Evolutionary conservation across 2,329 filamentous ascomycete genomes (phyloP), one percentile per base, ranked within the genome.

Genomic region (Pestalotiopsis sp.): DNA sequence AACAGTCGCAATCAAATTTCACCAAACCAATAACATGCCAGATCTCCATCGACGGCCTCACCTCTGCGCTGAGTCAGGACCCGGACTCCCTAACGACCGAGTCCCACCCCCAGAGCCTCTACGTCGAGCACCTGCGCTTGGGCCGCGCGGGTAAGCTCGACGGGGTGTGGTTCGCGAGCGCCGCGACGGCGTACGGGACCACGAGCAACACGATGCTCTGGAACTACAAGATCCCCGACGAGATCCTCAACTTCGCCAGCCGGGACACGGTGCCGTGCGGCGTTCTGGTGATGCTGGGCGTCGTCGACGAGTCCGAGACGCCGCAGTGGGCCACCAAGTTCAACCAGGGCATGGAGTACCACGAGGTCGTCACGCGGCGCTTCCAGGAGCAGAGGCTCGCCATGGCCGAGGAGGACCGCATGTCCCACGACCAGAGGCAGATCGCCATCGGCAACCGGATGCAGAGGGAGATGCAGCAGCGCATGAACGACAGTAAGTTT

Each of bases 151-250:
- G 67, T 24, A 77, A 71, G 35, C 78, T 76, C 0, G 77, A 79
- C 38, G 85, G 86, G 9, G 76, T 82, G 10, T 90, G 88, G 87
- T 89, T 89, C 70, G 85, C 86, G 35, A 84, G 82, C 68, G 83
- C 83, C 1, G 82, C 82, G 0, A 89, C 87, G 1, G 87, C 88
- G 0, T 84, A 85, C 68, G 84, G 85, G 22, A 86, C 85, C 1
- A 81, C 83, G 0, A 84, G 81, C 63, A 82, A 85, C 70, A 88
- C 86, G 0, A 81, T 88, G 10, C 79, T 90, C 2, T 90, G 88
- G 88, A 87, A 85, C 73, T 89, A 88, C 78, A 82, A 83, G 67
- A 88, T 89, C 60, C 86, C 87, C 0, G 80, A 84, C 22, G 81
- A 83, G 3, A 76, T 89, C 4, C 72, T 88, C 1, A 70, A 78